phyloP scores from a whole-genome alignment of 2,329 filamentous ascomycete genomes.

The Cladosporium cucumerinum region DNA sequence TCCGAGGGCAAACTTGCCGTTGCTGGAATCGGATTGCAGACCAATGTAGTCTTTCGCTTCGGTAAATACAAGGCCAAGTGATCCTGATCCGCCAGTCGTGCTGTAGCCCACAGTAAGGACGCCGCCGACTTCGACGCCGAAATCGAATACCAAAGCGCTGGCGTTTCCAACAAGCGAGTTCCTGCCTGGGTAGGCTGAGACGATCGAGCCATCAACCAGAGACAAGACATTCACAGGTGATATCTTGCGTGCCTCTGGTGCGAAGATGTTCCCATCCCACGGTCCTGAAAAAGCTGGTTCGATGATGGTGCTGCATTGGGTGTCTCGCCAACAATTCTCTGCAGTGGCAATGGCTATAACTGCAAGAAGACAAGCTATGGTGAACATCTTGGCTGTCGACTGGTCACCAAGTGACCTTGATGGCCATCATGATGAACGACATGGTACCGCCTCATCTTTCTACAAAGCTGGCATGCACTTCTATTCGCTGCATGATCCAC shows the following conservation, averaged over 20 bases:
- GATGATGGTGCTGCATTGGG: constrained; percentile 50
- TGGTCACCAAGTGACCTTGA: background rate
- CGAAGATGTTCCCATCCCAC: constrained; percentile 59
- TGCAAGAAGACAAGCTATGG: background rate
- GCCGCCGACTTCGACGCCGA: constrained; percentile 57
- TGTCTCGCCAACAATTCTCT: constrained; percentile 54
- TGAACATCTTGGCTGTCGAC: background rate
- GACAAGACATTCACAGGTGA: constrained; percentile 45
- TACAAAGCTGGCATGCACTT: background rate
- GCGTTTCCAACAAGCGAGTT: constrained; percentile 45
- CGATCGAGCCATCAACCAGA: constrained; percentile 32
- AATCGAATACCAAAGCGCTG: constrained; percentile 56
- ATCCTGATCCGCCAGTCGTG: constrained; percentile 37
- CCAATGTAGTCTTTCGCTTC: constrained; percentile 45
- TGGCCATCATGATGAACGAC: background rate
- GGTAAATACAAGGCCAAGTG: constrained; percentile 41
- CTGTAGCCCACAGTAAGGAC: constrained; percentile 52
- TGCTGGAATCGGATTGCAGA: constrained; percentile 43
- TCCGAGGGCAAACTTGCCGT: constrained; percentile 35
- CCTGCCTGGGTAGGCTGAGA: constrained; percentile 32
- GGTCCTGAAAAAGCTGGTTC: constrained; percentile 53
- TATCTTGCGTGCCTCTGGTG: constrained; percentile 52
- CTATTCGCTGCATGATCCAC: background rate
- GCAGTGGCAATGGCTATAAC: background rate
- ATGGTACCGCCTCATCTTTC: background rate